Evolutionary conservation across 257 asterid genomes (phyloP), one percentile per base, ranked within the genome.

Genomic region (Lycium ferocissimum): DNA sequence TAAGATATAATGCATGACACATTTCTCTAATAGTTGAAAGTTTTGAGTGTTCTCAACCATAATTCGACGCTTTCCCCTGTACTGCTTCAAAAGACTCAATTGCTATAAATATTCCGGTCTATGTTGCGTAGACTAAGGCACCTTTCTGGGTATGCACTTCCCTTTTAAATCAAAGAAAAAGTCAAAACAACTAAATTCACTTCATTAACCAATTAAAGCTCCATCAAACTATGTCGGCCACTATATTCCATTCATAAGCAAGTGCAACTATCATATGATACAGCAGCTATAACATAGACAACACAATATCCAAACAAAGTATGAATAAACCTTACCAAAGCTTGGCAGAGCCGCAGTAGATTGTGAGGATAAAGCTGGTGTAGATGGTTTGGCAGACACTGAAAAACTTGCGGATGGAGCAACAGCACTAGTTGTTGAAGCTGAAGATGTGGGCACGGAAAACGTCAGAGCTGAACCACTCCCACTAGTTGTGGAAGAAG

Each of bases 311-410:
- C 26, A 85, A 43, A 43, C 83, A 85, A 35, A 51, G 73, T 13
- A 54, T 54, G 47, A 35, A 81, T 71, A 22, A 56, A 85, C 8
- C 88, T 15, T 82, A 95, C 99, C 97, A 84, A 88, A 88, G 59
- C 90, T 85, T 80, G 91, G 88, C 79, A 89, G 22, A 2, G 93
- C 88, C 47, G 88, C 86, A 79, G 92, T 90, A n/a, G 91, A 43
- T 80, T 89, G 93, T 54, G 92, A 89, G 79, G 97, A 75, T 22
- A 90, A 84, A 84, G 92, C 83, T 56, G 93, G 80, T 20, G 87
- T 83, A 49, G 94, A 86, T 37, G 92, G 37, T 75, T 89, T 94
- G 79, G 83, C 63, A 67, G 94, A 86, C 65, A 87, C 73, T 2
- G 92, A 86, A 59, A 88, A 88, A 67, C 95, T 85, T 80, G 87